Conservation (phyloP, 192 early-diverging fungal genomes). For the Polychytrium aggregatum region DNA sequence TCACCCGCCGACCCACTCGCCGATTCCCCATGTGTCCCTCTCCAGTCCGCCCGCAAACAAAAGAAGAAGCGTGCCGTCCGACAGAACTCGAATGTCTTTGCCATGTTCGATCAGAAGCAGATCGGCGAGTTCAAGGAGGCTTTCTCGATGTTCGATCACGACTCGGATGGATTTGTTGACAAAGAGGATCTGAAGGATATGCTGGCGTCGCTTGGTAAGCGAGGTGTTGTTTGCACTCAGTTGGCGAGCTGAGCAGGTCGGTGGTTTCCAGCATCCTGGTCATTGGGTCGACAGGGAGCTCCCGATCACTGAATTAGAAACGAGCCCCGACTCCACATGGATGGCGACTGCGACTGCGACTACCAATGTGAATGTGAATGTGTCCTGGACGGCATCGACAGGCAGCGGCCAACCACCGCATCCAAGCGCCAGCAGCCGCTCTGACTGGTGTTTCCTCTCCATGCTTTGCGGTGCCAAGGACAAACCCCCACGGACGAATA, state of each 20-base stretch:
- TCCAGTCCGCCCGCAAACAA: constrained; percentile 35
- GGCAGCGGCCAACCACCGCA: too few species aligned
- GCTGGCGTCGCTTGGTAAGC: constrained; percentile 63
- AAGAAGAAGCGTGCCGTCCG: constrained; percentile 85
- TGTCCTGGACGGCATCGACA: too few species aligned
- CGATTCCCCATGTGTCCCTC: not conserved
- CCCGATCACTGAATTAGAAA: too few species aligned
- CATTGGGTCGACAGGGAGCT: not conserved
- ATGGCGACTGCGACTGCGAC: too few species aligned
- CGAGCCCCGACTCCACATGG: too few species aligned
- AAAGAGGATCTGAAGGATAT: constrained; percentile 87
- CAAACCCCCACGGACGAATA: constrained; percentile 63
- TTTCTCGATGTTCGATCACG: constrained; percentile 91
- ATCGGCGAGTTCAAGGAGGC: constrained; percentile 96
- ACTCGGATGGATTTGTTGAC: constrained; percentile 84
- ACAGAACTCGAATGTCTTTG: constrained; percentile 96
- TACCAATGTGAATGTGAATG: too few species aligned
- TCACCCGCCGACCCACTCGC: too few species aligned
- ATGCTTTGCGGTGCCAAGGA: constrained; percentile 21
- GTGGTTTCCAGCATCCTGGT: too few species aligned
- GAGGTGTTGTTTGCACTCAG: too few species aligned
- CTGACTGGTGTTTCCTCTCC: not conserved
- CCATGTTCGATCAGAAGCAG: constrained; percentile 92
- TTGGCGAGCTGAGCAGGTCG: too few species aligned
- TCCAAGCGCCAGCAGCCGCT: too few species aligned